Evolutionary conservation across 1,284 basidiomycete species (phyloP), one percentile per base, ranked within the genome.

Genomic region (Kwoniella shivajii): DNA sequence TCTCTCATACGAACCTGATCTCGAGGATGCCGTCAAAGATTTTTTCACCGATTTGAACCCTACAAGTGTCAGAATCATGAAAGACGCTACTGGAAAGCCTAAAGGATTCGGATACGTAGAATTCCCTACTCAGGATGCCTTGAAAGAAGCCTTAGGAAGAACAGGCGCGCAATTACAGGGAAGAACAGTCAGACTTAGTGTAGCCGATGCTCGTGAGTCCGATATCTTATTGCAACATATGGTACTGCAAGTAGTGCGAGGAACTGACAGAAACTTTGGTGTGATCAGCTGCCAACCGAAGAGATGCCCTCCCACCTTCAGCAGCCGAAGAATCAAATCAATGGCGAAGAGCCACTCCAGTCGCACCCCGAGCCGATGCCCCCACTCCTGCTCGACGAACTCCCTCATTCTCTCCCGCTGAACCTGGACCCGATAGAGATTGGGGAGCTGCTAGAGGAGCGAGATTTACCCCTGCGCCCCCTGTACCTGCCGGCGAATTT

Each of bases 61-160:
- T 61, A 88, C 89, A 74, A 88, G 87, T 24, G 85, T 93, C 63
- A 93, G 97, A 80, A 88, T 99, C 63, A 94, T 99, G 75, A 88
- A 84, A 68, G 93, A 94, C 69, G 84, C 86, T 56, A 88, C 89
- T 48, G 92, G 94, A 53, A 92, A 92, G 76, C 89, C 92, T 31
- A 98, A 97, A 78, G 96, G 96, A 1, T 99, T 97, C 78, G 96
- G 95, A 31, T 99, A 99, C 74, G 87, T 98, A 63, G 95, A 99
- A 75, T 99, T 98, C 72, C 84, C 82, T 36, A 87, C 88, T 51
- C 75, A 92, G 56, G 90, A 93, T 36, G 86, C 85, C 42, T 81
- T 98, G 61, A 93, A 92, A 79, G 85, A 87, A 53, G 95, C 89
- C 6, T 79, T 97, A 30, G 78, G 80, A 36, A 86, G 85, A 56